Conservation (phyloP, 495 filamentous ascomycete species). For the Mycothermus thermophilus region DNA sequence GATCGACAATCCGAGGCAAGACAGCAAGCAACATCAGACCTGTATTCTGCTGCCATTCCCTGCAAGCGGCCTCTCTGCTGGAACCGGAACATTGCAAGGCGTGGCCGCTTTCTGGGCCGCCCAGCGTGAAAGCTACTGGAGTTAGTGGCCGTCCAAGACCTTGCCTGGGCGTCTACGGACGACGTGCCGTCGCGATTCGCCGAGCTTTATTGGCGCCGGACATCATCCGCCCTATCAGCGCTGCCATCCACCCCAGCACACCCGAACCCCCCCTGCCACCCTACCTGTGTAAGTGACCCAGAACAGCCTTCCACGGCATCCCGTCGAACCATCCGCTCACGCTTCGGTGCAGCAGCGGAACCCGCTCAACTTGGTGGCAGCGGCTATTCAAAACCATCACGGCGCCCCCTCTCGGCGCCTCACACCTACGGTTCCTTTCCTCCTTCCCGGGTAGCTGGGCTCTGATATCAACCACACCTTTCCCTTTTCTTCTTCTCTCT, state of each 20-base stretch:
- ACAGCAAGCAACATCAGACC: no score
- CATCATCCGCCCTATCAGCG: slow-evolving; percentile 21
- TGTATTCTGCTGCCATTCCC: slow-evolving; percentile 6
- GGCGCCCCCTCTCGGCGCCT: slow-evolving; percentile 16
- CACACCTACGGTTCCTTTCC: slow-evolving; percentile 17
- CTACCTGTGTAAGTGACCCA: slow-evolving; percentile 15
- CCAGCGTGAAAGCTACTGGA: no score
- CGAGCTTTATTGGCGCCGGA: slow-evolving; percentile 20
- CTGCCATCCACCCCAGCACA: slow-evolving; percentile 2
- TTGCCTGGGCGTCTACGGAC: slow-evolving; percentile 26
- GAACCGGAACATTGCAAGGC: slow-evolving; percentile 10
- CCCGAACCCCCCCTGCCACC: slow-evolving; percentile 13
- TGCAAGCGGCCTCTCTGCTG: slow-evolving; percentile 5
- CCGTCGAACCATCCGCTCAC: slow-evolving; percentile 18
- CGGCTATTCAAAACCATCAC: slow-evolving; percentile 42
- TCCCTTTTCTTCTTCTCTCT: no score
- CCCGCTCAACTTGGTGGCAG: slow-evolving; percentile 12
- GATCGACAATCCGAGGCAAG: no score
- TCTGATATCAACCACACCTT: slow-evolving; percentile 33
- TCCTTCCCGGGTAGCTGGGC: slow-evolving; percentile 38
- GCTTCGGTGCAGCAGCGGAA: slow-evolving; percentile 25
- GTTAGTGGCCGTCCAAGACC: no score
- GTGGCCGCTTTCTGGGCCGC: slow-evolving; percentile 18
- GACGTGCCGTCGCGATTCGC: slow-evolving; percentile 24
- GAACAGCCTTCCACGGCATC: slow-evolving; percentile 10